A percentile compares a stretch with the other conserved stretches of the same genome.
These are phyloP conservation scores for Fraxinus nigra DNA, from an alignment of 305 asterid species.

Conservation along the genomic window DNA sequence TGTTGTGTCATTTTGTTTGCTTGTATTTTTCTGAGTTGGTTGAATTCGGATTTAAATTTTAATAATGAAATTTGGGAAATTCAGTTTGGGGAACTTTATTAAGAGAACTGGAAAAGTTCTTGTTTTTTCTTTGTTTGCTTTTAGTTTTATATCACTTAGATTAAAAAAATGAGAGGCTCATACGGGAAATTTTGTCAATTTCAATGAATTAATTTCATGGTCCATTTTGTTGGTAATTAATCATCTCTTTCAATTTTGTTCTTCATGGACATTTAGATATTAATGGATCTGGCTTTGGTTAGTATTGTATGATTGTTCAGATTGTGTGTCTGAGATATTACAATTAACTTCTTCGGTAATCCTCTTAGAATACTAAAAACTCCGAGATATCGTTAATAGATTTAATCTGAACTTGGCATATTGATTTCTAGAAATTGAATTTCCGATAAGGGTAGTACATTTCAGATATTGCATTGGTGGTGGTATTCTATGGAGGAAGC, in stretches of 20 bases:
- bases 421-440: not conserved
- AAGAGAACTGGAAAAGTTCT: not conserved
- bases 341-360: not conserved
- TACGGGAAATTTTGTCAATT: not conserved
- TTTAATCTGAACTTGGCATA: not conserved
- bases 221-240: constrained; percentile 10
- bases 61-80: not conserved
- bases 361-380: not conserved
- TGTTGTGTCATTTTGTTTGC: not conserved
- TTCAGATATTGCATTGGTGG: too few species aligned
- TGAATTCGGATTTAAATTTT: not conserved
- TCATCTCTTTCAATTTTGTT: constrained; percentile 8
- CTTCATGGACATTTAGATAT: constrained; percentile 21
- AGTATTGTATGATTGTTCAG: not conserved
- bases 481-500: not conserved
- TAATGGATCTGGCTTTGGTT: constrained; percentile 33
- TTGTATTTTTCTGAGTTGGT: not conserved
- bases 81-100: constrained; percentile 3
- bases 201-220: not conserved
- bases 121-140: not conserved
- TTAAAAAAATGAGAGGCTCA: not conserved
- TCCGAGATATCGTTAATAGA: not conserved
- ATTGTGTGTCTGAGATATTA: not conserved
- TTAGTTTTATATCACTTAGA: not conserved
- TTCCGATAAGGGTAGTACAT: not conserved